Evolutionary conservation across 2,329 filamentous ascomycete species (phyloP).

Genomic region (Neophaeococcomyces mojaviensis): DNA sequence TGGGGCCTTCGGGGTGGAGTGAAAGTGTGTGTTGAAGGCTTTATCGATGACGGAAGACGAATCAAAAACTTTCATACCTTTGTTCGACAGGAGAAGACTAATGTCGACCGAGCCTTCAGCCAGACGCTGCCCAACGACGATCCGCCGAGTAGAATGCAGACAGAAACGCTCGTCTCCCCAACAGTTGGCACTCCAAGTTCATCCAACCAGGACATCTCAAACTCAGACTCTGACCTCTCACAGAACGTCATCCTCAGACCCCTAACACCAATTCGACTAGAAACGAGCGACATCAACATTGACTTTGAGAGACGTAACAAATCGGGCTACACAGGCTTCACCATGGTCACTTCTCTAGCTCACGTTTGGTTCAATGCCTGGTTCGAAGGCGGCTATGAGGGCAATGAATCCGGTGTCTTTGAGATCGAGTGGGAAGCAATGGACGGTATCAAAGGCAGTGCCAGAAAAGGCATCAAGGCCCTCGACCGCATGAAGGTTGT

Average conservation of each 20-base stretch:
- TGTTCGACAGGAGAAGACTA: constrained; percentile 58
- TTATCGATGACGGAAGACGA: constrained; percentile 76
- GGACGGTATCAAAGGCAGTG: constrained; percentile 91
- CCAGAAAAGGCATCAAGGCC: constrained; percentile 69
- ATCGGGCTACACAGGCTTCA: constrained; percentile 64
- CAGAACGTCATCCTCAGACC: constrained; percentile 75
- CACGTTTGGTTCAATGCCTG: constrained; percentile 97
- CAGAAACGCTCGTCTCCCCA: constrained; percentile 17
- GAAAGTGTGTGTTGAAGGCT: constrained; percentile 78
- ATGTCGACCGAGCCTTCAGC: constrained; percentile 46
- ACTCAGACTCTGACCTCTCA: constrained; percentile 15
- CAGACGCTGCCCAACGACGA: background rate
- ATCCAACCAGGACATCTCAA: constrained; percentile 30
- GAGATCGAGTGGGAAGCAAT: constrained; percentile 68
- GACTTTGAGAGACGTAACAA: constrained; percentile 81
- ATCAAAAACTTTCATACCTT: constrained; percentile 83
- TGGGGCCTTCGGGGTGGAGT: constrained; percentile 86
- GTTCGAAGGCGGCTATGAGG: constrained; percentile 69
- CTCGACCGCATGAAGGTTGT: constrained; percentile 78
- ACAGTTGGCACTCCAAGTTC: constrained; percentile 16
- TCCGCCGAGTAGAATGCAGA: constrained; percentile 9
- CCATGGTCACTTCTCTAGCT: constrained; percentile 85
- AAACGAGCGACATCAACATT: constrained; percentile 82
- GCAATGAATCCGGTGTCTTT: constrained; percentile 64
- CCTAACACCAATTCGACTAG: constrained; percentile 57